Base-by-base conservation (phyloP, 2,329 filamentous ascomycete genomes). In the Pseudocercospora fuligena region DNA sequence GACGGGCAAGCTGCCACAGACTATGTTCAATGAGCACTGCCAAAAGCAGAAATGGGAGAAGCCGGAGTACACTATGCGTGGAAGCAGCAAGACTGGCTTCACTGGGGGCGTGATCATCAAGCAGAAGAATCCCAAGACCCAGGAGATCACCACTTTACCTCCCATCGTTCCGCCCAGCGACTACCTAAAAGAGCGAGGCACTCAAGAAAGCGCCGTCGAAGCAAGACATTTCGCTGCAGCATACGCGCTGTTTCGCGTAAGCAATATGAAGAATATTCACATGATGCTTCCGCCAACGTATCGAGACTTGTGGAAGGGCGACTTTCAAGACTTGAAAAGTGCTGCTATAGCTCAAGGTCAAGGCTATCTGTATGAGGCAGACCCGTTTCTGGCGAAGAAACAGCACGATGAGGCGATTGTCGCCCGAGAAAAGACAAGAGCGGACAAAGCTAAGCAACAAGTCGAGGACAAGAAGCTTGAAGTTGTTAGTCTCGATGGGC, bases 1-100 rank as follows among this genome's bases (percentile, higher is more conserved):
- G 95, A 99, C 95, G 0, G 95, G 95, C 47, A 99, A 99, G 79
- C 83, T 99, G 33, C 95, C 95, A 1, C 92, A 97, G 70, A 97
- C 97, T 77, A 86, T 98, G 74, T 87, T 98, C 70, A 92, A 92
- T 40, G 95, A 98, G 83, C 92, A 97, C 80, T 97, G 94, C 75
- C 93, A 97, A 81, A 96, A 94, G 79, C 92, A 97, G 79, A 93
- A 92, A 77, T 99, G 95, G 95, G 92, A 93, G 71, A 94, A 90
- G 77, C 94, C 94, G 1, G 94, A 97, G 70, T 99, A 97, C 79
- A 91, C 90, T 70, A 92, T 93, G 82, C 72, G 75, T 57, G 74
- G 74, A 23, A 76, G 72, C 53, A 54, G 70, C 53, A 62, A 63
- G 5, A 70, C 69, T 25, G 77, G 77, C 54, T 77, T 74, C 53